Evolutionary conservation across 768 basidiomycete species (phyloP).

Genomic region (Hericium erinaceus): DNA sequence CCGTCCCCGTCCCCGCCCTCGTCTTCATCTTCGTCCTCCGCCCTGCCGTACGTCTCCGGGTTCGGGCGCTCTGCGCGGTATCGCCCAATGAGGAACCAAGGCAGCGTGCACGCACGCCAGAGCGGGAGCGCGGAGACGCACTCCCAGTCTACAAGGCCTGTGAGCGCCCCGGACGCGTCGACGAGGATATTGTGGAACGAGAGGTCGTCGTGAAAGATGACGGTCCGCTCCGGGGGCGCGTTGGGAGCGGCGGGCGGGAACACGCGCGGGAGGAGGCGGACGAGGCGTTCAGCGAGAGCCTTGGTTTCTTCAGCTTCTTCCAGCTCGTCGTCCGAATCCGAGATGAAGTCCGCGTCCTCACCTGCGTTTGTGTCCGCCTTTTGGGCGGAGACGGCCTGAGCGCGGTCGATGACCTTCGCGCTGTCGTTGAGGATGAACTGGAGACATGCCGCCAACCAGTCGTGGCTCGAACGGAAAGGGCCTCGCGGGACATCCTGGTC

Average conservation of each 20-base stretch:
- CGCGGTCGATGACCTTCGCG: background rate
- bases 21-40: background rate
- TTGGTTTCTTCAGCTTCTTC: no score
- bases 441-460: background rate
- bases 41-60: background rate
- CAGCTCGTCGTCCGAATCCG: no score
- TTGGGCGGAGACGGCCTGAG: background rate
- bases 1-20: background rate
- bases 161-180: background rate
- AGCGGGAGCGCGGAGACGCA: constrained; percentile 1
- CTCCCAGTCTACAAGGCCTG: background rate
- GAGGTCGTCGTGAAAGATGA: constrained; percentile 32
- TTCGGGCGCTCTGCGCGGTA: background rate
- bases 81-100: background rate
- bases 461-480: background rate
- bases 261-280: no score
- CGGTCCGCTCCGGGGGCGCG: constrained; percentile 36
- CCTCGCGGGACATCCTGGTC: background rate
- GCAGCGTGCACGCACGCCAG: background rate
- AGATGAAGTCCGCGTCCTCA: constrained; percentile 3
- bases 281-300: no score
- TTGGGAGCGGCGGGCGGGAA: constrained; percentile 8
- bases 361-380: constrained; percentile 7
- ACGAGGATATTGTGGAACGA: background rate
- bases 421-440: background rate